Percentiles rank a stretch among this genome's conserved stretches.
Evolutionary conservation across 2,329 filamentous ascomycete species (phyloP).

Genomic region (Phyllosticta citriasiana): DNA sequence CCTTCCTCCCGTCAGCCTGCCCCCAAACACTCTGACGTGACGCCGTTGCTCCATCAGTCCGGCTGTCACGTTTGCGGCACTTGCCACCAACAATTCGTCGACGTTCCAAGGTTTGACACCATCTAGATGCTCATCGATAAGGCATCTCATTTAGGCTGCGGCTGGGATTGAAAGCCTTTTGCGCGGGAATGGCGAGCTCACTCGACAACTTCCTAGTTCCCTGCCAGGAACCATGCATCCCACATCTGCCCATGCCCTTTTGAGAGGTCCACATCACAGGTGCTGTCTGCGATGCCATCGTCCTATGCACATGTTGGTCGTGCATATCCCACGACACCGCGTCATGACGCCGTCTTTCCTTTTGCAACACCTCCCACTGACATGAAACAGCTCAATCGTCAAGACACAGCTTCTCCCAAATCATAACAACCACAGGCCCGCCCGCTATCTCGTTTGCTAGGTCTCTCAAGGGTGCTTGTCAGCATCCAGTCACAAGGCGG

Average conservation of each 20-base stretch:
- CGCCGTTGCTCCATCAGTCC: not conserved
- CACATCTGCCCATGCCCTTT: not conserved
- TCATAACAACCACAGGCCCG: not conserved
- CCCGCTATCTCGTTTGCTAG: not conserved
- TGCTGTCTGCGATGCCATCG: not conserved
- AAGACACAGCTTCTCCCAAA: not conserved
- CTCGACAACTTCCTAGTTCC: not conserved
- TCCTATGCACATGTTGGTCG: not conserved
- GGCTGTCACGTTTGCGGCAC: not conserved
- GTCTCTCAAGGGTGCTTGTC: not conserved
- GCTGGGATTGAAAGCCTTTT: not conserved
- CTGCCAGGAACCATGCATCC: not conserved
- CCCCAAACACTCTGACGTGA: not conserved
- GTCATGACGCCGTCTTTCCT: not conserved
- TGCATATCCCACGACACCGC: not conserved
- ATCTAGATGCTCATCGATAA: not conserved
- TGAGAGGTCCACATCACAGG: not conserved
- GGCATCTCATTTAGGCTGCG: not conserved
- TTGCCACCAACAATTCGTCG: not conserved
- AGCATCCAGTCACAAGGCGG: not conserved
- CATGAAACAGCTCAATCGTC: not conserved
- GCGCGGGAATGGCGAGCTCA: not conserved
- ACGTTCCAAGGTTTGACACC: too few species aligned
- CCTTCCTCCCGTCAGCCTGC: not conserved
- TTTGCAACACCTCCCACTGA: not conserved